phyloP scores from a whole-genome alignment of 2,329 filamentous ascomycete species.

The Monosporascus sp. region DNA sequence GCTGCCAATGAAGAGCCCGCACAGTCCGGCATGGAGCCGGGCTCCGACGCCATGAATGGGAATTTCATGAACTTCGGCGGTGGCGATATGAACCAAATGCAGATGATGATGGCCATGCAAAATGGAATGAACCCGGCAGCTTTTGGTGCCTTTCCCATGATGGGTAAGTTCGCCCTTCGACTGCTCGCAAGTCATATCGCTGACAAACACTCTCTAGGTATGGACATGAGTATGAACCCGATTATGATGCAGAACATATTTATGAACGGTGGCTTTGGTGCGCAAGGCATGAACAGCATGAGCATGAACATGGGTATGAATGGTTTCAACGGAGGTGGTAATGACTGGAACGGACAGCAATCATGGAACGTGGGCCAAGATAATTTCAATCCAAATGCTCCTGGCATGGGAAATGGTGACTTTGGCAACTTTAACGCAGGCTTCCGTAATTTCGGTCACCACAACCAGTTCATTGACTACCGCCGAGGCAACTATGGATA shows the following conservation, averaged over 20 bases:
- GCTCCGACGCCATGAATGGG: slow-evolving; percentile 36
- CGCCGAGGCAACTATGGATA: slow-evolving; percentile 62
- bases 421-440: slow-evolving; percentile 74
- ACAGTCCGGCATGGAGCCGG: slow-evolving; percentile 23
- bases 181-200: slow-evolving; percentile 8
- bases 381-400: slow-evolving; percentile 85
- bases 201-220: slow-evolving; percentile 46
- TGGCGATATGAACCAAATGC: slow-evolving; percentile 70
- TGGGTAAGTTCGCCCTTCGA: slow-evolving; percentile 61
- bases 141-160: slow-evolving; percentile 66
- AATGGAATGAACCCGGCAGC: slow-evolving; percentile 54
- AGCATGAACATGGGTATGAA: slow-evolving; percentile 74
- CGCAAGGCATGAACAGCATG: slow-evolving; percentile 65
- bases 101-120: slow-evolving; percentile 74
- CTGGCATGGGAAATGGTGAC: slow-evolving; percentile 74
- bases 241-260: slow-evolving; percentile 69
- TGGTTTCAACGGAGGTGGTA: slow-evolving; percentile 64
- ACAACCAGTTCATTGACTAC: slow-evolving; percentile 75
- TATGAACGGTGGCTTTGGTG: slow-evolving; percentile 72
- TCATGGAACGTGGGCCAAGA: slow-evolving; percentile 81
- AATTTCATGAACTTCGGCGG: slow-evolving; percentile 59
- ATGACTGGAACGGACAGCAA: slow-evolving; percentile 76
- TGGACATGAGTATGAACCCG: slow-evolving; percentile 84
- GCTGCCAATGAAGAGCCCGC: slow-evolving; percentile 25
- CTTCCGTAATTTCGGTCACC: slow-evolving; percentile 74